phyloP scores from a whole-genome alignment of 371 early-diverging fungal genomes.

The Mucor saturninus region DNA sequence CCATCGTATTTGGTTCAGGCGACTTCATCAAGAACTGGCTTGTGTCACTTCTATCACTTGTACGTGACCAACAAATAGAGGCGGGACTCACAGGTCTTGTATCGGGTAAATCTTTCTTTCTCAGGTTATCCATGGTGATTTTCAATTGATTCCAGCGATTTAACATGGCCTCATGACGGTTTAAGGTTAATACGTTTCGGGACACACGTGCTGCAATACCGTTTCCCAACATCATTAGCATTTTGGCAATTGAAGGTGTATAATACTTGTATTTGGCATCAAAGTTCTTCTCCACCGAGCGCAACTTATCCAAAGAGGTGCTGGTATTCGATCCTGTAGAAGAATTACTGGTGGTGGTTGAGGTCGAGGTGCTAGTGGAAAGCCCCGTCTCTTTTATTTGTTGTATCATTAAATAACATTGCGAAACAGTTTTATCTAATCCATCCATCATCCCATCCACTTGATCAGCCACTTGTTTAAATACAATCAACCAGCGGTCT shows the following conservation, averaged over 20 bases:
- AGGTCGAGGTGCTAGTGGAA: slow-evolving; percentile 3
- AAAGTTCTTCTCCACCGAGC: slow-evolving; percentile 62
- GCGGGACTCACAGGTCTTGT: slow-evolving; percentile 20
- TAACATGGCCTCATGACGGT: slow-evolving; percentile 57
- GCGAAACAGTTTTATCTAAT: slow-evolving; percentile 58
- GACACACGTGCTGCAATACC: slow-evolving; percentile 60
- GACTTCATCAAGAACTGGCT: neutral
- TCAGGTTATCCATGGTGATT: slow-evolving; percentile 55
- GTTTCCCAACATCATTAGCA: slow-evolving; percentile 63
- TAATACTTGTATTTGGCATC: slow-evolving; percentile 68
- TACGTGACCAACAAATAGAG: slow-evolving; percentile 37
- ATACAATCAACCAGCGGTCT: slow-evolving; percentile 63
- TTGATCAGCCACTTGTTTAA: slow-evolving; percentile 62
- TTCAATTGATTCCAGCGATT: slow-evolving; percentile 59
- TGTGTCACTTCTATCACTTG: slow-evolving; percentile 41
- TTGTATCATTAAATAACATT: slow-evolving; percentile 59
- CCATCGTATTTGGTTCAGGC: neutral
- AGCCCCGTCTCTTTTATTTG: slow-evolving; percentile 40
- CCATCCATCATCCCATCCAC: slow-evolving; percentile 67
- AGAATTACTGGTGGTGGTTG: slow-evolving; percentile 13
- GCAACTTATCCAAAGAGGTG: slow-evolving; percentile 34
- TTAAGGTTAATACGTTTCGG: slow-evolving; percentile 43
- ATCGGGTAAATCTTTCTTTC: slow-evolving; percentile 55
- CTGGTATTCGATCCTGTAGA: slow-evolving; percentile 1
- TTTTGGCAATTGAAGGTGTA: slow-evolving; percentile 61